Evolutionary conservation across 2,329 filamentous ascomycete species (phyloP), one percentile per base, ranked within the genome.

Genomic region (Alternaria ethzedia): DNA sequence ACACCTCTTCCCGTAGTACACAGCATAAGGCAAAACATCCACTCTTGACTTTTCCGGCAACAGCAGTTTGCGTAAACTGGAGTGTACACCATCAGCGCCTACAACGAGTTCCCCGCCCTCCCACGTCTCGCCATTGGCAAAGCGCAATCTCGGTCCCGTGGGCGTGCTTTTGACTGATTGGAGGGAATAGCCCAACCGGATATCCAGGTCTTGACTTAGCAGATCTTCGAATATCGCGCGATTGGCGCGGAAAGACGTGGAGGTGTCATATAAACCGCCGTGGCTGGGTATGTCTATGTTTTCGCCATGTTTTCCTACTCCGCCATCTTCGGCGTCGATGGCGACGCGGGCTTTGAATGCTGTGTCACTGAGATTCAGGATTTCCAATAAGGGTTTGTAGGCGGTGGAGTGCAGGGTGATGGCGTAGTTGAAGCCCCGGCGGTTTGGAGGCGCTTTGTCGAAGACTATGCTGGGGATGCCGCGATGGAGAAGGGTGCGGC

Each of bases 71-170:
- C 80, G 72, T 1, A 78, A 43, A 4, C 36, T 26, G 1, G 81
- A 82, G 60, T 83, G 80, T 2, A 74, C 70, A 6, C 82, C 82
- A 59, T 83, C 81, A 2, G 74, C 73, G 3, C 70, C 81, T 26
- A 82, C 59, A 0, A 82, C 63, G n/a, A 75, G 50, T 2, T 66
- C 60, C 20, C 58, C 65, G 8, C 62, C 6, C 11, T 4, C 45
- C 3, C 61, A 20, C 11, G 17, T 55, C 30, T 65, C 30, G 13
- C 68, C 69, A 12, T 73, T 68, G 4, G 61, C 41, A 21, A 72
- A 70, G 2, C 49, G 45, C 11, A 70, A 26, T 12, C 11, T 20
- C 8, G 49, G 20, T 2, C 44, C 64, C 25, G 28, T 26, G 3
- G 17, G 60, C 41, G 44, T 58, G 2, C 36, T 57, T 17, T 72